Evolutionary conservation across 2,329 filamentous ascomycete species (phyloP).

Genomic region (Talaromyces rugulosus): DNA sequence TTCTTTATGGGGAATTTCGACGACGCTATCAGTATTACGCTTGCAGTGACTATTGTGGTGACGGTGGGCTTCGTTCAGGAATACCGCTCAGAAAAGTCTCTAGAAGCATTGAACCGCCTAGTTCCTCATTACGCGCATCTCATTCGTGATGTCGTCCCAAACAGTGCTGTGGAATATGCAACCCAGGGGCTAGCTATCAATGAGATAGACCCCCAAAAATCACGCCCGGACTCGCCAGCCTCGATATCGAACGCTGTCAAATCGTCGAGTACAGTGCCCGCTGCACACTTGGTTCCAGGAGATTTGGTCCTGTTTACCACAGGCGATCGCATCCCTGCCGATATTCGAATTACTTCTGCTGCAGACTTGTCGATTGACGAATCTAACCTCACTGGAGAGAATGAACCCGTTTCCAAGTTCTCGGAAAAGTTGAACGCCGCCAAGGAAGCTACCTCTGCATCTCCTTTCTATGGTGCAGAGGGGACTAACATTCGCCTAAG

Average conservation of each 20-base stretch:
- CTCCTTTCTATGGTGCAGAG: constrained; percentile 58
- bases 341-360: constrained; percentile 88
- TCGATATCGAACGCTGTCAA: constrained; percentile 62
- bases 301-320: constrained; percentile 93
- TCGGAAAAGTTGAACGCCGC: constrained; percentile 54
- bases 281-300: constrained; percentile 80
- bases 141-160: constrained; percentile 58
- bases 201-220: constrained; percentile 47
- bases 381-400: constrained; percentile 94
- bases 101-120: constrained; percentile 88
- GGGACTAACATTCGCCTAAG: constrained; percentile 63
- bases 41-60: constrained; percentile 95
- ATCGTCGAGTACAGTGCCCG: constrained; percentile 79
- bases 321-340: constrained; percentile 91
- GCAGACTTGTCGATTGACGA: constrained; percentile 91
- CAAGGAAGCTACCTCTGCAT: constrained; percentile 35
- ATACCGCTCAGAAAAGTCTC: constrained; percentile 94
- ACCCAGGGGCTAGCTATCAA: constrained; percentile 28
- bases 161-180: constrained; percentile 17
- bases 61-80: constrained; percentile 95
- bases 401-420: constrained; percentile 81
- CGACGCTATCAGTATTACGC: constrained; percentile 90
- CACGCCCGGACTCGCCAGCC: constrained; percentile 46
- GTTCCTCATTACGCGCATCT: constrained; percentile 95
- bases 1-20: constrained; percentile 89